Percentiles rank a stretch among this genome's conserved stretches.
phyloP scores from a whole-genome alignment of 1,284 basidiomycete genomes.

The Trichosporon sp. region DNA sequence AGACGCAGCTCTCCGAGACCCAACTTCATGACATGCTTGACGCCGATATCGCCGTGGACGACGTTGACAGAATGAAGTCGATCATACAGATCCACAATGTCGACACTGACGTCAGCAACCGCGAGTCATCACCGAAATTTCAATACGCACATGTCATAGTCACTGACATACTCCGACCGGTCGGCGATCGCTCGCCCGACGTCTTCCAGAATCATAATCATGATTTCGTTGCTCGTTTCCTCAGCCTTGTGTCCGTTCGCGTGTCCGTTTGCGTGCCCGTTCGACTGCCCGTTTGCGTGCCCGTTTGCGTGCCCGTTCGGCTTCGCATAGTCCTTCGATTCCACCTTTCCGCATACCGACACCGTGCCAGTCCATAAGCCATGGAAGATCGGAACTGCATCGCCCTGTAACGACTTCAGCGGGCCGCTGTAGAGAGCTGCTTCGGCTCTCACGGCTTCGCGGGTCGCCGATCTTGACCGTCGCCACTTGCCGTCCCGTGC shows the following conservation, averaged over 20 bases:
- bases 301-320: not conserved
- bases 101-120: not conserved
- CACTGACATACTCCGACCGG: not conserved
- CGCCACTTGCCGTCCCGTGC: not conserved
- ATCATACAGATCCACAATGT: not conserved
- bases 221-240: not conserved
- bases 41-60: slow-evolving; percentile 6
- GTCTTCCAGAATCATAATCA: slow-evolving; percentile 8
- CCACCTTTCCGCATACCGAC: not conserved
- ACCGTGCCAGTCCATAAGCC: slow-evolving; percentile 4
- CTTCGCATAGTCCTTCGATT: not conserved
- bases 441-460: not conserved
- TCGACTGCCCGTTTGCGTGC: not conserved
- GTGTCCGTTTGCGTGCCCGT: not conserved
- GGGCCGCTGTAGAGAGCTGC: slow-evolving; percentile 5
- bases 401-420: slow-evolving; percentile 2
- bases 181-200: slow-evolving; percentile 2
- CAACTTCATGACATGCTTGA: slow-evolving; percentile 2
- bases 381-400: not conserved
- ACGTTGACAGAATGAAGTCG: slow-evolving; percentile 6
- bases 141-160: not conserved
- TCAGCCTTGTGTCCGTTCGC: not conserved
- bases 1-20: not conserved
- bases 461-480: not conserved
- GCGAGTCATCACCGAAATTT: not conserved